Evolutionary conservation across 2,329 filamentous ascomycete genomes (phyloP).

Genomic region (Fusarium beomiforme): DNA sequence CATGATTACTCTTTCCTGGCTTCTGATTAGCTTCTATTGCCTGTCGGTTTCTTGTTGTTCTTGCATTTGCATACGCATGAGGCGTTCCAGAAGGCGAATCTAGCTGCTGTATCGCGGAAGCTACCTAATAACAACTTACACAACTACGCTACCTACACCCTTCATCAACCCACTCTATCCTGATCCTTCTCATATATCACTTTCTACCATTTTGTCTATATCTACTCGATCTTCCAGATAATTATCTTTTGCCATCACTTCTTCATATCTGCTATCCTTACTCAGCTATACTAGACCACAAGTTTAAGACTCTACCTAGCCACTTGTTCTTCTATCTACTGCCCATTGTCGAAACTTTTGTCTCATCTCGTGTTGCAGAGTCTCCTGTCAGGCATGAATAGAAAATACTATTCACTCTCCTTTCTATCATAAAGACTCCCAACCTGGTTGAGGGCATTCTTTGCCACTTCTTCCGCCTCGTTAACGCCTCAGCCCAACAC

Average conservation of each 20-base stretch:
- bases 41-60: background rate
- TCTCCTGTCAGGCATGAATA: constrained; percentile 2
- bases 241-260: background rate
- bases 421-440: background rate
- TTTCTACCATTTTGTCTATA: background rate
- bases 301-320: background rate
- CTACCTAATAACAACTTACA: constrained; percentile 17
- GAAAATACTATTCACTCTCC: constrained; percentile 4
- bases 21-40: constrained; percentile 8
- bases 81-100: constrained; percentile 24
- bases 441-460: background rate
- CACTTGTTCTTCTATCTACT: background rate
- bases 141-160: background rate
- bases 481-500: background rate
- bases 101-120: constrained; percentile 18
- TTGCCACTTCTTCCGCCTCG: background rate
- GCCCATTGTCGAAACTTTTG: background rate
- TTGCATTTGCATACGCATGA: constrained; percentile 24
- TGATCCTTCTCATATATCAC: constrained; percentile 1
- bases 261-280: background rate
- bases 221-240: background rate
- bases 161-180: constrained; percentile 6
- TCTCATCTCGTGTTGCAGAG: constrained; percentile 18
- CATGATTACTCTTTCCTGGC: background rate
- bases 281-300: background rate